A percentile compares a stretch with the other conserved stretches of the same genome.
These are phyloP conservation scores for Xanthoconium separans DNA, from an alignment of 1,284 basidiomycete species.

Conservation along the genomic window DNA sequence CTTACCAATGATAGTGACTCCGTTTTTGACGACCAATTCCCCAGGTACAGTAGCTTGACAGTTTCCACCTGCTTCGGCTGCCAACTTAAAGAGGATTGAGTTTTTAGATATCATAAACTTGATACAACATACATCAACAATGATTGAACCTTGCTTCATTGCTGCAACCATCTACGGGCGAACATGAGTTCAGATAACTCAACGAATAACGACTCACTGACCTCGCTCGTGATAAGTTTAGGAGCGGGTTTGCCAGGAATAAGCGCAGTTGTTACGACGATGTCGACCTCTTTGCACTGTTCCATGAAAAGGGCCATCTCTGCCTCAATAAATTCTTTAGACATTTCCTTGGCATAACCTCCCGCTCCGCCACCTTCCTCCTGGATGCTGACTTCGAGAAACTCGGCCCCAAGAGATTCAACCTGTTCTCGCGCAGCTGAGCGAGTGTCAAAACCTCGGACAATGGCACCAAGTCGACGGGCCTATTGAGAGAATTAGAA, in stretches of 20 bases:
- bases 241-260: slow-evolving; percentile 84
- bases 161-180: slow-evolving; percentile 66
- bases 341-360: slow-evolving; percentile 89
- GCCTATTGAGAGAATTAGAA: slow-evolving; percentile 44
- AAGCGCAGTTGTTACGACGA: slow-evolving; percentile 80
- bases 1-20: slow-evolving; percentile 76
- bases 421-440: slow-evolving; percentile 84
- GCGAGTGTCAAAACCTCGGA: slow-evolving; percentile 83
- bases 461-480: slow-evolving; percentile 78
- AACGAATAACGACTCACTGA: slow-evolving; percentile 7
- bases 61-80: slow-evolving; percentile 83
- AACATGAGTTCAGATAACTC: slow-evolving; percentile 9
- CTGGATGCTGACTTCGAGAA: slow-evolving; percentile 72
- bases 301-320: slow-evolving; percentile 87
- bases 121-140: slow-evolving; percentile 57
- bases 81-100: slow-evolving; percentile 41
- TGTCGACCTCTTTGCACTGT: slow-evolving; percentile 85
- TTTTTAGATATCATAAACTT: background rate
- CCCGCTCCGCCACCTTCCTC: slow-evolving; percentile 80
- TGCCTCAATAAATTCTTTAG: slow-evolving; percentile 84
- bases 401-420: slow-evolving; percentile 83
- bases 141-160: slow-evolving; percentile 86
- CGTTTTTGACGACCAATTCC: slow-evolving; percentile 62
- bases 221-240: slow-evolving; percentile 75
- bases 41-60: slow-evolving; percentile 80